Conservation (phyloP, 73 alveolate genomes). For the Uronychia binucleata region DNA sequence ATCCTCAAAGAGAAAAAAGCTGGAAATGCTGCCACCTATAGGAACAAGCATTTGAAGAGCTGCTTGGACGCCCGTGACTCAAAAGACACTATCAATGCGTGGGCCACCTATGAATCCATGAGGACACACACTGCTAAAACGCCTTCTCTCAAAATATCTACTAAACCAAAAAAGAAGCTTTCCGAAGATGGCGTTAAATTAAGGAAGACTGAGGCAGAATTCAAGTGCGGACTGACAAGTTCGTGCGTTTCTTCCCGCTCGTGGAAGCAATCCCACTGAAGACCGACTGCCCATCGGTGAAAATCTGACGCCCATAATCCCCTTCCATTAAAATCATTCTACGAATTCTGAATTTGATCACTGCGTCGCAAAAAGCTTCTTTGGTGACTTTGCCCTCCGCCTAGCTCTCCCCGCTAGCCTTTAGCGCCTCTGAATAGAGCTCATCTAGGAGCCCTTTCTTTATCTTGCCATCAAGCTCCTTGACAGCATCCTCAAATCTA, state of each 20-base stretch:
- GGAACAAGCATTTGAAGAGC: no score
- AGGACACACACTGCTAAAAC: not conserved
- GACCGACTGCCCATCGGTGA: not conserved
- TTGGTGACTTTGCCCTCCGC: not conserved
- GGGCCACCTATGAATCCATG: no score
- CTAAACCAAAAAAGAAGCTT: not conserved
- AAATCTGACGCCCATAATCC: not conserved
- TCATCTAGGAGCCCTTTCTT: not conserved
- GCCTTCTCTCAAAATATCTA: not conserved
- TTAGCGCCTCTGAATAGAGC: not conserved
- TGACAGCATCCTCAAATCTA: not conserved
- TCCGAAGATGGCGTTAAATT: no score
- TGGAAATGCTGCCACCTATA: no score
- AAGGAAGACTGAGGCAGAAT: not conserved
- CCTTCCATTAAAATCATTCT: not conserved
- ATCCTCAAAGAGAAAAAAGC: no score
- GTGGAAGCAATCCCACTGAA: not conserved
- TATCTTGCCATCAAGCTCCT: not conserved
- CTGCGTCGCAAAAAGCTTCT: not conserved
- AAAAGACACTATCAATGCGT: no score
- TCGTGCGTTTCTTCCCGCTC: not conserved
- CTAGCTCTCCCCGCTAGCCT: not conserved
- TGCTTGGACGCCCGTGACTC: no score
- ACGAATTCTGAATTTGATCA: not conserved
- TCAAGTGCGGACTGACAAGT: not conserved